Base-by-base conservation (phyloP, 345 rosid species). In the Barbarea vulgaris region DNA sequence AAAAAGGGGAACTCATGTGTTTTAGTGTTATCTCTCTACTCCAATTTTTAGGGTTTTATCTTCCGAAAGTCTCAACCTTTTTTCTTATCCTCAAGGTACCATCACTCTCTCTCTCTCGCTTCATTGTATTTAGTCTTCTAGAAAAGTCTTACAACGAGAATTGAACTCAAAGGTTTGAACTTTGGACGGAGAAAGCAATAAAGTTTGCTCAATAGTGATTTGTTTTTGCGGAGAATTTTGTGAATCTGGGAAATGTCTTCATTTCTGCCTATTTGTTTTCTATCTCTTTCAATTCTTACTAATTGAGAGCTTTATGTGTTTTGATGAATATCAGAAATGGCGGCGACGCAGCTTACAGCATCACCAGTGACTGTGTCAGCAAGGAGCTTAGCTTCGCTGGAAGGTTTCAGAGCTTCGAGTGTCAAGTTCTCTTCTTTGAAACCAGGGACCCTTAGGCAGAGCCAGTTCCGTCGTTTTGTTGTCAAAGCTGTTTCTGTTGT, bases 401-500 rank as follows among this genome's bases (percentile, higher is more conserved):
- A 88, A 74, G 90, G 91, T 70, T 72, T 89, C 9, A 83, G 84
- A 76, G 85, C 90, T 62, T 85, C 92, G 2, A 72, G 66, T n/a
- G 86, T 79, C 27, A 85, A 84, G 83, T 79, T 89, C 61, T 68
- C 88, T 27, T 83, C 84, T 36, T 81, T 81, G 78, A 84, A 69
- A 50, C 71, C 77, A 9, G 84, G 72, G 22, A 79, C 78, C 60
- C 42, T 81, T 4, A 68, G 37, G 67, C 70, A 64, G 48, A 66
- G 70, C 22, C 87, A 60, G 19, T 78, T 85, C 55, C 84, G 80
- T 14, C 53, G 82, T 22, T 81, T 92, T 64, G 89, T 92, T 66
- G 91, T 92, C 10, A 87, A 79, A 80, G 98, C 99, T 60, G 97
- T 97, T 54, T 73, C 94, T 10, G 86, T 82, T 2, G 96, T 95